Conservation (phyloP, 306 rosid genomes). For the Ormosia semicastrata region DNA sequence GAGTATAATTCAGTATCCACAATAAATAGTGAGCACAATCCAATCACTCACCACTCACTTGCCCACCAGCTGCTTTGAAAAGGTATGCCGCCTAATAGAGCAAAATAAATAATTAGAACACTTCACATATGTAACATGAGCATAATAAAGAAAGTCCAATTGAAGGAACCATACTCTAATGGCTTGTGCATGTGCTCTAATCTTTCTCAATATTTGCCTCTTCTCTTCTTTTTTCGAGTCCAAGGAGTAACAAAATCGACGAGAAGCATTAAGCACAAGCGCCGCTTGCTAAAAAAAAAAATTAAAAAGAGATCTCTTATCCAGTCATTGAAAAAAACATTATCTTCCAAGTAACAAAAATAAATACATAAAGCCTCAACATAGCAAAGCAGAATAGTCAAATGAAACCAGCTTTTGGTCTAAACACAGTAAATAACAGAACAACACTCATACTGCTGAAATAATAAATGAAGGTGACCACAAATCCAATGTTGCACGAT, state of each 20-base stretch:
- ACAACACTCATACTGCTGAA: neutral
- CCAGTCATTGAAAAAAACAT: neutral
- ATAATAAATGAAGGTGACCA: neutral
- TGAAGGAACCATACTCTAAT: constrained; percentile 56
- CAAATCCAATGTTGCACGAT: neutral
- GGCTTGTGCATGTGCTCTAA: constrained; percentile 83
- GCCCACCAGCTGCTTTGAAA: constrained; percentile 52
- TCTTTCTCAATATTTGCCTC: constrained; percentile 58
- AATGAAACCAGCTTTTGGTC: neutral
- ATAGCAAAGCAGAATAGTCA: no score
- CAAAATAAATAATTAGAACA: constrained; percentile 23
- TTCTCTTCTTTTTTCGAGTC: constrained; percentile 93
- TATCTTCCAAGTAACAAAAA: neutral
- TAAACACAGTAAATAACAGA: neutral
- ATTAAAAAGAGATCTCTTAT: neutral
- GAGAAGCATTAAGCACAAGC: constrained; percentile 96
- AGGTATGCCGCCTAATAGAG: constrained; percentile 73
- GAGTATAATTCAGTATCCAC: neutral
- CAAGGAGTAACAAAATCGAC: constrained; percentile 95
- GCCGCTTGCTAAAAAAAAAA: constrained; percentile 85
- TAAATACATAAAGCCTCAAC: no score
- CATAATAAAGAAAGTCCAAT: constrained; percentile 18
- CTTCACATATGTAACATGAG: neutral
- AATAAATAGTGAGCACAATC: constrained; percentile 6
- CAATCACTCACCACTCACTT: constrained; percentile 52